These are phyloP conservation scores for Leccinum arenicola DNA, from an alignment of 768 basidiomycete species.

Conservation along the genomic window DNA sequence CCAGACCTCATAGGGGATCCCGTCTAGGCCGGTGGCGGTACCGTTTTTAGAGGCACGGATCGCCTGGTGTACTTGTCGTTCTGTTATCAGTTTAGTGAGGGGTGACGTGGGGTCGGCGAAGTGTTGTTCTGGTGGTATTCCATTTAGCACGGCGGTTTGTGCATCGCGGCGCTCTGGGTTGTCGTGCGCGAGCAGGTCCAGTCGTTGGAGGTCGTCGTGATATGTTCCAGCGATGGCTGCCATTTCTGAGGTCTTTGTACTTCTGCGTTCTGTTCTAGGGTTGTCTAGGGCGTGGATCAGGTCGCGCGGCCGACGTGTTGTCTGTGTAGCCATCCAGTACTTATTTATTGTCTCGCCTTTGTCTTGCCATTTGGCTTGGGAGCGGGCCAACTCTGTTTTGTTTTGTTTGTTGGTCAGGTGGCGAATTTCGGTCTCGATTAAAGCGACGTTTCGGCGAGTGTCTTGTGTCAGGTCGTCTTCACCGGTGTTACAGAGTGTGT, in stretches of 20 bases:
- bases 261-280: not conserved
- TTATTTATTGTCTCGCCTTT: constrained; percentile 7
- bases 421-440: not conserved
- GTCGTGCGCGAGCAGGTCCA: not conserved
- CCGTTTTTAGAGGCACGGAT: not conserved
- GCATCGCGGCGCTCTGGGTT: not conserved
- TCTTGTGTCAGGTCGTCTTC: no score
- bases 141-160: accelerated
- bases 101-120: not conserved
- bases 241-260: constrained; percentile 27
- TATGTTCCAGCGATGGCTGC: constrained; percentile 22
- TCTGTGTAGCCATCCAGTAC: constrained; percentile 17
- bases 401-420: not conserved
- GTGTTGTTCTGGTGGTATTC: not conserved
- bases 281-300: constrained; percentile 14
- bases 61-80: not conserved
- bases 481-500: no score
- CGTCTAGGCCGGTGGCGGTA: not conserved
- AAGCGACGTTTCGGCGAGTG: not conserved
- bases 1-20: not conserved
- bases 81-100: constrained; percentile 28
- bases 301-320: constrained; percentile 10
- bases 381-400: not conserved
- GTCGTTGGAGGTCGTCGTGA: constrained; percentile 23
- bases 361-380: not conserved